phyloP scores from a whole-genome alignment of 169 alveolate genomes.

The Hepatocystis sp. region DNA sequence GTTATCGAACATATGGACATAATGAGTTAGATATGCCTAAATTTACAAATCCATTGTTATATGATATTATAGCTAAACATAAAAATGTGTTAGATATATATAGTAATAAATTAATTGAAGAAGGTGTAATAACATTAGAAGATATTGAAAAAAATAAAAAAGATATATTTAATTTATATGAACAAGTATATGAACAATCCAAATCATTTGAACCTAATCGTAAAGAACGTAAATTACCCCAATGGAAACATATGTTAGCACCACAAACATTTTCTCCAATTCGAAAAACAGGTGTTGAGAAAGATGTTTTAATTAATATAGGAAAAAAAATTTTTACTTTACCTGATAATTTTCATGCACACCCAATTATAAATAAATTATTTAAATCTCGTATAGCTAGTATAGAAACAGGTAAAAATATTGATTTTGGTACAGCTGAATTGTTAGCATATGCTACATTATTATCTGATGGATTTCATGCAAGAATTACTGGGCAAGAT shows the following conservation, averaged over 20 bases:
- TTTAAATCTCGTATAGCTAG: constrained; percentile 90
- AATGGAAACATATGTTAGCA: constrained; percentile 81
- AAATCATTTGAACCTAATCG: constrained; percentile 78
- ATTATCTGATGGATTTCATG: constrained; percentile 93
- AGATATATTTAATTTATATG: constrained; percentile 81
- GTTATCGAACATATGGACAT: constrained; percentile 95
- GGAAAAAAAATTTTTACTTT: constrained; percentile 89
- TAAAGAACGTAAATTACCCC: constrained; percentile 76
- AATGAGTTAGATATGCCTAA: constrained; percentile 97
- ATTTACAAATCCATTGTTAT: constrained; percentile 95
- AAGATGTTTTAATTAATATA: constrained; percentile 84
- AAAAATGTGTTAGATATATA: constrained; percentile 87
- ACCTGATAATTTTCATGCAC: constrained; percentile 91
- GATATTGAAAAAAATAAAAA: constrained; percentile 84
- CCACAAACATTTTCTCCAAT: constrained; percentile 65
- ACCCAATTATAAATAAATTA: constrained; percentile 90
- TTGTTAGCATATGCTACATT: constrained; percentile 94
- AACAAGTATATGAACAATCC: constrained; percentile 86
- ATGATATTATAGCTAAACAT: constrained; percentile 88
- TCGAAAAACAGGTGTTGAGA: constrained; percentile 83
- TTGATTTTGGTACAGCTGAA: constrained; percentile 96
- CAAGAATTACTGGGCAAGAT: constrained; percentile 96
- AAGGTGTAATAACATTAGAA: constrained; percentile 86
- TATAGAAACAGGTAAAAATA: constrained; percentile 85
- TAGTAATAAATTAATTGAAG: constrained; percentile 85